Base-by-base conservation (phyloP, 192 early-diverging fungal species). In the Radiomyces spectabilis region DNA sequence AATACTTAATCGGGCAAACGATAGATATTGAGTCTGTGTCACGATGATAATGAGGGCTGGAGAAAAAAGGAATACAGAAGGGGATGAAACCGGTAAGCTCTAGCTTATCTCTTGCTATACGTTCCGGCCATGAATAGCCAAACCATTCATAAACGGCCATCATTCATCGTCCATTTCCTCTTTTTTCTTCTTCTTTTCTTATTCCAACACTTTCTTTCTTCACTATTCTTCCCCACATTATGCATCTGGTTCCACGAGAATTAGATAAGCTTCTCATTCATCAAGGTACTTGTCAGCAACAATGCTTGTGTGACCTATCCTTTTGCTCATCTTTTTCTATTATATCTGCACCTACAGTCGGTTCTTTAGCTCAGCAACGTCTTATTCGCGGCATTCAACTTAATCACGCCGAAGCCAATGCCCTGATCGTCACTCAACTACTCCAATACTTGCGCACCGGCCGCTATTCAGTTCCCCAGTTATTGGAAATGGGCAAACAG, bases 371-470 rank as follows among this genome's bases (percentile, higher is more conserved):
- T 12, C 95, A 98, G 59, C 85, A 85, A 54, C 80, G 95, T 16
- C 78, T 96, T 4, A 87, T 91, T 4, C 83, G 94, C 24, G 95
- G 95, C 8, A 64, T 96, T 9, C 78, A 82, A 24, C 78, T 98
- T 12, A 98, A 98, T 63, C 76, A 85, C 18, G 65, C 89, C 12
- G 95, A 98, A 59, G 76, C 91, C 0, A 85, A 81, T 12, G 95
- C 93, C 21, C 68, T 98, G n/a, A 85, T 98, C 35, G 87, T 88
- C 7, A 84, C 89, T 5, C 86, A 88, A 59, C 72, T 95, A 18
- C 63, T 91, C 53, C 91, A 95, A 64, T 81, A 89, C 32, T 91
- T 96, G 64, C 83, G 95, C 34, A 92, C 94, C 68, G 95, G 95
- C 18, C 72, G 55, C 22, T 83, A 94, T 58, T 83, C 86, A 1